Conservation (phyloP, 2,329 filamentous ascomycete genomes). For the Calcarisporium arbuscula region DNA sequence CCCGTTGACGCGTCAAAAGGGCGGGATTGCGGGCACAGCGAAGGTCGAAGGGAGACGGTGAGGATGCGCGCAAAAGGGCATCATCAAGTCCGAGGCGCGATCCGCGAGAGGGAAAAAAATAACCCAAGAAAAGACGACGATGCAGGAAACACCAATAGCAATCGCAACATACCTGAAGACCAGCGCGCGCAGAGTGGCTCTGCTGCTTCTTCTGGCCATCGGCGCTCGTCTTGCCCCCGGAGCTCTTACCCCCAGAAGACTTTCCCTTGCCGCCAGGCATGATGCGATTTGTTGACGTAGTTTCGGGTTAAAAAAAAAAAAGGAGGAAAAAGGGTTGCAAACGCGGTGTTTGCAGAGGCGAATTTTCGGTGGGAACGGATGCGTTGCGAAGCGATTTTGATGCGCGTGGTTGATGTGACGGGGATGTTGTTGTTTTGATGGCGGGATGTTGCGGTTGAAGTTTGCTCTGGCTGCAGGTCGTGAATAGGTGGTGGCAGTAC, state of each 20-base stretch:
- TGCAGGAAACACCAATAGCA: too few relatives aligned
- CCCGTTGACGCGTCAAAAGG: too few relatives aligned
- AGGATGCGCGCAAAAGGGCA: too few relatives aligned
- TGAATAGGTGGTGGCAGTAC: too few relatives aligned
- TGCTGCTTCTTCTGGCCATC: conserved; percentile 78
- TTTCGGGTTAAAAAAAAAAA: conserved; percentile 3
- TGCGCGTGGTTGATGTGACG: conserved; percentile 4
- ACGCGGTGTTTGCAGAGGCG: conserved; percentile 4
- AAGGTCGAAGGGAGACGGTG: too few relatives aligned
- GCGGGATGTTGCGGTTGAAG: neutral
- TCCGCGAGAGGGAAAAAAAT: too few relatives aligned
- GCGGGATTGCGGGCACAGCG: too few relatives aligned
- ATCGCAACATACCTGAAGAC: conserved; percentile 74
- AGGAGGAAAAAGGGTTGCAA: conserved; percentile 1
- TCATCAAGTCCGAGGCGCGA: too few relatives aligned
- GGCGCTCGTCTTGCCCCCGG: conserved; percentile 65
- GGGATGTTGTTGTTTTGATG: conserved; percentile 3
- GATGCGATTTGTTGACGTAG: conserved; percentile 28
- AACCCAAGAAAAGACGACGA: too few relatives aligned
- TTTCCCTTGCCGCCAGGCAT: conserved; percentile 91
- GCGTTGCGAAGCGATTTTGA: conserved; percentile 4
- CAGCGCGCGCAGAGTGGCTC: conserved; percentile 92
- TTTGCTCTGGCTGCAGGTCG: too few relatives aligned
- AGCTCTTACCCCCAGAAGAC: conserved; percentile 80
- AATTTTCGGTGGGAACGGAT: too few relatives aligned